Percentiles rank a stretch among this genome's conserved stretches.
phyloP scores from a whole-genome alignment of 2,329 filamentous ascomycete genomes.

The Hypomyces rosellus region DNA sequence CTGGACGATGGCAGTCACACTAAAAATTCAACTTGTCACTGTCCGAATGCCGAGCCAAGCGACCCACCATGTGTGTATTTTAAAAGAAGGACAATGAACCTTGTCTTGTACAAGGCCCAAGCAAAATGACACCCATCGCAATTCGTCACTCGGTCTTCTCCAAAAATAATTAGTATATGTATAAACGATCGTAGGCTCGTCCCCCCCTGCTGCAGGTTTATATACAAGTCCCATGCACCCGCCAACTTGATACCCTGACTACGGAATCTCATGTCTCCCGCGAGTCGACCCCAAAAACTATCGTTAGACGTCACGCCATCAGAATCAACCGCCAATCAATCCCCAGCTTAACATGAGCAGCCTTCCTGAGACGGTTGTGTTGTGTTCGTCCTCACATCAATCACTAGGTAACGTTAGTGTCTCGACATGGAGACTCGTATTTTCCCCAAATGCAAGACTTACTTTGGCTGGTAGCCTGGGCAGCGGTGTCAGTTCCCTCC shows the following conservation, averaged over 20 bases:
- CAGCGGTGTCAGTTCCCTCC: constrained; percentile 80
- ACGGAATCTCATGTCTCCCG: constrained; percentile 2
- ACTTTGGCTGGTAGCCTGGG: constrained; percentile 71
- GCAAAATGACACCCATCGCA: no score
- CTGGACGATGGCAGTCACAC: background rate
- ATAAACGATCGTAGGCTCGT: constrained; percentile 28
- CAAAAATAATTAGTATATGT: constrained; percentile 13
- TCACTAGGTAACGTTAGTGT: constrained; percentile 52
- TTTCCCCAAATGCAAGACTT: constrained; percentile 31
- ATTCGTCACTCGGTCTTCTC: no score
- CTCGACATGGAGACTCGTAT: background rate
- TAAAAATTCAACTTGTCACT: background rate
- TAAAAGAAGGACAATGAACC: no score
- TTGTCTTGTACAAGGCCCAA: no score
- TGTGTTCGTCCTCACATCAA: constrained; percentile 82
- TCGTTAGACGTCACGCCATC: constrained; percentile 3
- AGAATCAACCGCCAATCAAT: background rate
- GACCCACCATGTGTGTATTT: no score
- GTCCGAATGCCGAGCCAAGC: constrained; percentile 9
- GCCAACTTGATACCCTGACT: constrained; percentile 27
- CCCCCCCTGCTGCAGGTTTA: constrained; percentile 26
- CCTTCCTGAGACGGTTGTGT: constrained; percentile 65
- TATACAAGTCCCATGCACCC: constrained; percentile 29
- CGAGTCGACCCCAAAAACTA: constrained; percentile 3
- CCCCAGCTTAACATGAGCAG: constrained; percentile 42